Conservation (phyloP, 1,284 basidiomycete genomes). For the Ustilago bromivora region DNA sequence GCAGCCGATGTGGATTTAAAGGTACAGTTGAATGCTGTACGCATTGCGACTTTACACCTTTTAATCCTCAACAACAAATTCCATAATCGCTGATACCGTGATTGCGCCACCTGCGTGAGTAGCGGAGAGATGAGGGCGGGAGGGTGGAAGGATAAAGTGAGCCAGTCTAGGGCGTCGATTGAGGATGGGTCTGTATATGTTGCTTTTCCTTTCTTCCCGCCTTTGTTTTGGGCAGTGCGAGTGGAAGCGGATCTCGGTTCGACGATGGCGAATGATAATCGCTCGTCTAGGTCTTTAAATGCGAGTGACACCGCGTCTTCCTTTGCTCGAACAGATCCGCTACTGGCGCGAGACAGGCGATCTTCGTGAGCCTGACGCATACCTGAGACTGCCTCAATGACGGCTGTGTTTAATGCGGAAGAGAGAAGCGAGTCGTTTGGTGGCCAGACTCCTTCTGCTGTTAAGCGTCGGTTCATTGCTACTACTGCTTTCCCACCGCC, state of each 20-base stretch:
- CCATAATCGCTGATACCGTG: slow-evolving; percentile 55
- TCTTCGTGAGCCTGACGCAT: slow-evolving; percentile 44
- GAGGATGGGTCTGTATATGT: slow-evolving; percentile 46
- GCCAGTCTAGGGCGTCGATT: slow-evolving; percentile 60
- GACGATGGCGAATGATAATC: slow-evolving; percentile 56
- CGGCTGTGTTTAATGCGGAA: slow-evolving; percentile 51
- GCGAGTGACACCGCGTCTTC: slow-evolving; percentile 45
- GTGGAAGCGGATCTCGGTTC: slow-evolving; percentile 22
- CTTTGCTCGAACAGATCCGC: not conserved
- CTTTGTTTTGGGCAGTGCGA: not conserved
- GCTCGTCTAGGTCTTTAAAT: slow-evolving; percentile 56
- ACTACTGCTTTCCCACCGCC: slow-evolving; percentile 17
- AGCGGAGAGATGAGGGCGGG: slow-evolving; percentile 58
- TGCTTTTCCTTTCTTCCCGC: slow-evolving; percentile 15
- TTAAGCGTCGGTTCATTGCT: slow-evolving; percentile 35
- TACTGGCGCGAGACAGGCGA: slow-evolving; percentile 1
- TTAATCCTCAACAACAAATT: slow-evolving; percentile 55
- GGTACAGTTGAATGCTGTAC: slow-evolving; percentile 21
- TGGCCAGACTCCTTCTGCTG: slow-evolving; percentile 50
- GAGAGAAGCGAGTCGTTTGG: slow-evolving; percentile 47
- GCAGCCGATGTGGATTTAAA: slow-evolving; percentile 37
- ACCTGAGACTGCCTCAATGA: slow-evolving; percentile 53
- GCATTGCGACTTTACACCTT: slow-evolving; percentile 49
- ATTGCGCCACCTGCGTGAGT: slow-evolving; percentile 46
- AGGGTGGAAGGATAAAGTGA: slow-evolving; percentile 57